Conservation (phyloP, 306 rosid genomes). For the Gastrolobium bilobum region DNA sequence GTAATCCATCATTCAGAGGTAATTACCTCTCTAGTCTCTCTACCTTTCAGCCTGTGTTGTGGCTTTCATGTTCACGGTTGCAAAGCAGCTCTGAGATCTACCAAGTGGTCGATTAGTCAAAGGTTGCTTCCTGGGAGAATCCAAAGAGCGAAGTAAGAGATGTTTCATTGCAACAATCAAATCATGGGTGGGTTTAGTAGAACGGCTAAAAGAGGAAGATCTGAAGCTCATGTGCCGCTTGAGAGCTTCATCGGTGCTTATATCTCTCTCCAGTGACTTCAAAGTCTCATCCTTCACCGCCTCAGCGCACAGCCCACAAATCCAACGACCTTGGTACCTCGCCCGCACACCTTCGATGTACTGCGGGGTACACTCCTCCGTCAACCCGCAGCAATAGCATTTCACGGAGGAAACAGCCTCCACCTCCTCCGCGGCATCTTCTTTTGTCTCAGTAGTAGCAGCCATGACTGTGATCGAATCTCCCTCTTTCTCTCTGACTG, state of each 20-base stretch:
- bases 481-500: too few relatives aligned
- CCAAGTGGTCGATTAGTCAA: constrained; percentile 44
- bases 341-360: constrained; percentile 67
- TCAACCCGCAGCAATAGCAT: constrained; percentile 75
- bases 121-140: constrained; percentile 54
- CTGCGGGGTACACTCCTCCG: constrained; percentile 72
- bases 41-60: constrained; percentile 18
- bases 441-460: constrained; percentile 26
- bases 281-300: constrained; percentile 69
- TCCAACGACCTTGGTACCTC: constrained; percentile 70
- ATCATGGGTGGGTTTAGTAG: constrained; percentile 56
- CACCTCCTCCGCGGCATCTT: constrained; percentile 23
- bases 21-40: constrained; percentile 12
- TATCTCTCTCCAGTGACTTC: constrained; percentile 43
- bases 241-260: constrained; percentile 70
- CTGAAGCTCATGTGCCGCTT: constrained; percentile 65
- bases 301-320: constrained; percentile 79
- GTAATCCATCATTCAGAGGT: not conserved
- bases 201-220: constrained; percentile 60
- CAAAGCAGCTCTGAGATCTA: constrained; percentile 63
- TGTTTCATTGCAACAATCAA: constrained; percentile 74
- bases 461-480: not conserved
- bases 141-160: constrained; percentile 66
- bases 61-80: constrained; percentile 29
- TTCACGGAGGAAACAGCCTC: constrained; percentile 52